Evolutionary conservation across 495 filamentous ascomycete species (phyloP), one percentile per base, ranked within the genome.

Genomic region (Trichocladium uniseriatum): DNA sequence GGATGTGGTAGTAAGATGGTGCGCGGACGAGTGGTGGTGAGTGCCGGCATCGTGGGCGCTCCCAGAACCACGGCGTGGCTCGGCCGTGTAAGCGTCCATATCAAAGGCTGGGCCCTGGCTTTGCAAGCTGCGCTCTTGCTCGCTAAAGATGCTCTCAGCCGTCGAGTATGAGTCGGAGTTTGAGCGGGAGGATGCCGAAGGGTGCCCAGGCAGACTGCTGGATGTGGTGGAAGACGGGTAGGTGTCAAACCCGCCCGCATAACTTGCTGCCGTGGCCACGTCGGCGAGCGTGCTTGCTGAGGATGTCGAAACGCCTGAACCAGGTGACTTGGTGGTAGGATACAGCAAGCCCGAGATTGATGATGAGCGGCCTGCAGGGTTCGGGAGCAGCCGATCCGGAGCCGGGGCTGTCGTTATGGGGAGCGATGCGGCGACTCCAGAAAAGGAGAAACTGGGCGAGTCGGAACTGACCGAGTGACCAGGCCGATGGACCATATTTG

Each of bases 311-410:
- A 27, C 15, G 2, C 24, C 29, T 2, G 40, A 16, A 5, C 40
- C 11, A 7, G 54, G 11, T 22, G 60, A 9, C 56, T 65, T 34
- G 58, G 51, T 16, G 49, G 59, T 49, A 51, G 48, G 41, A 57
- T 64, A 46, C 51, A 56, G 59, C 52, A 66, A 37, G n/a, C n/a
- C n/a, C n/a, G n/a, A n/a, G n/a, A n/a, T n/a, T 51, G 54, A 43
- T 32, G 59, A n/a, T 13, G 47, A 59, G 45, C 39, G 65, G 19
- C 19, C 58, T 36, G 57, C 58, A 24, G 51, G 72, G 58, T 51
- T 55, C 14, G 70, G 68, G 9, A 72, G 63, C 19, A 71, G 48
- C 5, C 72, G 67, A 42, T 73, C 71, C 3, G 49, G 27, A n/a
- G 29, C 29, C 5, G 49, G 36, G 1, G 61, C 38, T 22, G 37